Conservation (phyloP, 2,329 filamentous ascomycete genomes). For the Xylaria sp. region DNA sequence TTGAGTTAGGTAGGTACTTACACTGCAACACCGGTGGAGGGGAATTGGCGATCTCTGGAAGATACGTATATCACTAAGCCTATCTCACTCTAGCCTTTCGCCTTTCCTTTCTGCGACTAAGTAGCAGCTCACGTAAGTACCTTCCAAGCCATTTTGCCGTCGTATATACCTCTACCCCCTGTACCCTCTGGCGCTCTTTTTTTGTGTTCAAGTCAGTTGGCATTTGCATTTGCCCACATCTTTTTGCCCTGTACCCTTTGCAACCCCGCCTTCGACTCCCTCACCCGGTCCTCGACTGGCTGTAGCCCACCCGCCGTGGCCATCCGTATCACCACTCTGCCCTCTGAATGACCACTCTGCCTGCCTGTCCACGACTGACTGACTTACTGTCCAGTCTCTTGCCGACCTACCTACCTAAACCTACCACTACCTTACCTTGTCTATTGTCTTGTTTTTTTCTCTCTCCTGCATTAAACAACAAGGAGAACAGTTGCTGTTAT, state of each 20-base stretch:
- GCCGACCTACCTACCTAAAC: conserved; percentile 17
- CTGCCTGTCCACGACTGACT: not conserved
- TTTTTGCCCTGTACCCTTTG: conserved; percentile 34
- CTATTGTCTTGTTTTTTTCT: conserved; percentile 19
- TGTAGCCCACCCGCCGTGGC: conserved; percentile 26
- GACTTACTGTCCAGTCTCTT: conserved; percentile 3
- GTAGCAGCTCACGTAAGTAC: conserved; percentile 14
- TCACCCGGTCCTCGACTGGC: conserved; percentile 30
- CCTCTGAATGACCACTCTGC: conserved; percentile 17
- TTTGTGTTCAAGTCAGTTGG: conserved; percentile 35
- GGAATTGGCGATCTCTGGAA: not conserved
- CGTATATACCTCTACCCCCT: conserved; percentile 11
- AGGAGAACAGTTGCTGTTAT: conserved; percentile 14
- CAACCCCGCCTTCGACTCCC: conserved; percentile 39
- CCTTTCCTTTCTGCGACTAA: too few species aligned
- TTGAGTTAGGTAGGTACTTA: not conserved
- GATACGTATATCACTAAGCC: conserved; percentile 16
- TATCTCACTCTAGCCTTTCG: conserved; percentile 18
- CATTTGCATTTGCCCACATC: conserved; percentile 32
- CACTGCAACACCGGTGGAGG: not conserved
- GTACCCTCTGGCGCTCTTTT: not conserved
- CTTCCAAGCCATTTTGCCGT: conserved; percentile 3
- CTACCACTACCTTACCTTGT: conserved; percentile 26
- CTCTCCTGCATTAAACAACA: conserved; percentile 7
- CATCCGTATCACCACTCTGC: conserved; percentile 28